These are phyloP conservation scores for Chaetomium tenue DNA, from an alignment of 495 filamentous ascomycete species.

Conservation along the genomic window DNA sequence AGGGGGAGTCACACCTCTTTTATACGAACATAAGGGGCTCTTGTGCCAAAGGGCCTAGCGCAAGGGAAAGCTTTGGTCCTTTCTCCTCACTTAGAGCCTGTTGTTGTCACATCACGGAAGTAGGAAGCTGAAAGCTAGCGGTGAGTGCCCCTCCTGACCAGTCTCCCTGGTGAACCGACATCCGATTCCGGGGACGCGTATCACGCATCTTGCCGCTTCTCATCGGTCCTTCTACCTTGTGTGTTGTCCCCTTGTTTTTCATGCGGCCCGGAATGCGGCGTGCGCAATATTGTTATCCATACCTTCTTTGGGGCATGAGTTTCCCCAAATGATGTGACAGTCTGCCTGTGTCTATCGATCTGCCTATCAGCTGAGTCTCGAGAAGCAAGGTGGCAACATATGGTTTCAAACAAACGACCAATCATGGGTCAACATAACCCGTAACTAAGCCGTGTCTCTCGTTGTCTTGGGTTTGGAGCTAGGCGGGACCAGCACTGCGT, in stretches of 20 bases:
- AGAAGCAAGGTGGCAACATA: neutral
- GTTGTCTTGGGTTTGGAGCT: too few species aligned
- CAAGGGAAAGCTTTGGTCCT: too few species aligned
- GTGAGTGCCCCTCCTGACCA: neutral
- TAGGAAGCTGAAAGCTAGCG: neutral
- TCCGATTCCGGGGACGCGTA: neutral
- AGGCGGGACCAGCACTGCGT: too few species aligned
- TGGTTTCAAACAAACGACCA: neutral
- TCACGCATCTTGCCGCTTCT: neutral
- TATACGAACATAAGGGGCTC: too few species aligned
- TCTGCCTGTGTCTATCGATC: neutral
- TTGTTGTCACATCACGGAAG: too few species aligned
- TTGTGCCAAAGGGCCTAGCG: too few species aligned
- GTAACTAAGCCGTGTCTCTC: neutral
- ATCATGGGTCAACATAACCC: too few species aligned
- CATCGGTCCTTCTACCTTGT: neutral
- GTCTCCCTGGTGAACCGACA: too few species aligned
- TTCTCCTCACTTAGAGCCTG: too few species aligned
- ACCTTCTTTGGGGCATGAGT: neutral
- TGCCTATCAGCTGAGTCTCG: neutral
- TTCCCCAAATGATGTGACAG: neutral
- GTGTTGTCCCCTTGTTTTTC: too few species aligned
- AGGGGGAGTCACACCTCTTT: too few species aligned
- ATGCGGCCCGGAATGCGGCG: neutral
- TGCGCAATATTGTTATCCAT: neutral